Conservation (phyloP, 805 yeast genomes). For the Suhomyces vadensis region DNA sequence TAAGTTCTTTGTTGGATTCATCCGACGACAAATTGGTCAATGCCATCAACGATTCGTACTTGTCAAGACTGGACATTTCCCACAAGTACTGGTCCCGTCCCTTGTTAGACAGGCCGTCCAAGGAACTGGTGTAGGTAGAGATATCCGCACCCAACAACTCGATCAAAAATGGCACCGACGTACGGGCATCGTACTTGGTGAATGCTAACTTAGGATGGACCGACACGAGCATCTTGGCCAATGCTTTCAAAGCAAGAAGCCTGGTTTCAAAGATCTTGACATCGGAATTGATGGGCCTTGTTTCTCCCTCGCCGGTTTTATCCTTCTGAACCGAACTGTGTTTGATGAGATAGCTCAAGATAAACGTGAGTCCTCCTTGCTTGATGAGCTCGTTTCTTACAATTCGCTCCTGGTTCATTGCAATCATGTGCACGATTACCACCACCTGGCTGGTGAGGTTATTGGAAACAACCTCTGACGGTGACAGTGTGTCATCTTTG, state of each 20-base stretch:
- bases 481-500: slow-evolving; percentile 11
- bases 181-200: slow-evolving; percentile 38
- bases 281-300: slow-evolving; percentile 19
- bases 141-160: slow-evolving; percentile 43
- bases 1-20: slow-evolving; percentile 40
- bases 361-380: slow-evolving; percentile 46
- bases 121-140: slow-evolving; percentile 18
- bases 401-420: slow-evolving; percentile 24
- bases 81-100: slow-evolving; percentile 20
- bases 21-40: slow-evolving; percentile 64
- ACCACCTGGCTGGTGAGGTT: slow-evolving; percentile 27
- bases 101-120: background rate
- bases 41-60: slow-evolving; percentile 60
- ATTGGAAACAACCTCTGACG: background rate
- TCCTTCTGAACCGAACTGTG: slow-evolving; percentile 26
- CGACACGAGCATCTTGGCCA: slow-evolving; percentile 48
- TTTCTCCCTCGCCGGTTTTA: slow-evolving; percentile 12
- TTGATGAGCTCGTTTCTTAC: slow-evolving; percentile 40
- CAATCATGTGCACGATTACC: slow-evolving; percentile 35
- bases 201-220: slow-evolving; percentile 46
- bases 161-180: slow-evolving; percentile 50
- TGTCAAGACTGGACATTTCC: slow-evolving; percentile 42
- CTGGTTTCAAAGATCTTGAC: slow-evolving; percentile 23
- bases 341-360: slow-evolving; percentile 40
- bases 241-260: slow-evolving; percentile 38